Percentiles rank a stretch among this genome's conserved stretches.
phyloP scores from a whole-genome alignment of 139 green algal genomes.

The Chara braunii region DNA sequence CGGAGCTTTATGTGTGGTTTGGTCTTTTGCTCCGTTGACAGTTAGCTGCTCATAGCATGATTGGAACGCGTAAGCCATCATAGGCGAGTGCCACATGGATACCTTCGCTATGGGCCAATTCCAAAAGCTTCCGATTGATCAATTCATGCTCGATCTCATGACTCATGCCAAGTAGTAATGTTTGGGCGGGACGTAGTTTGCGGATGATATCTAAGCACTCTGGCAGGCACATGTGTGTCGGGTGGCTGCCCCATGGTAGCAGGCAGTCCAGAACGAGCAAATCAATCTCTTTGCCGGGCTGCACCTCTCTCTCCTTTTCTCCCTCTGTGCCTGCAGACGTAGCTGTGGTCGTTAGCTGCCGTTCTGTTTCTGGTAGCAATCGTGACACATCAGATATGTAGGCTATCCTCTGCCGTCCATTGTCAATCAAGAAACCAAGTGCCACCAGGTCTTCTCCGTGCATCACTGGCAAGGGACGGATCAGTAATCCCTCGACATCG shows the following conservation, averaged over 20 bases:
- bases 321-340: conserved; percentile 5
- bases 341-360: background rate
- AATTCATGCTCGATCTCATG: conserved; percentile 31
- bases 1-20: too few species aligned
- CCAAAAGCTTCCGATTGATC: conserved; percentile 10
- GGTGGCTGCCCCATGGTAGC: conserved; percentile 16
- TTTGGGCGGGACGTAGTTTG: conserved; percentile 5
- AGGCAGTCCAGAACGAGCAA: conserved; percentile 25
- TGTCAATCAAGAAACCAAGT: conserved; percentile 33
- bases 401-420: conserved; percentile 3
- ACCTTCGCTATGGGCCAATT: conserved; percentile 5
- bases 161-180: conserved; percentile 27
- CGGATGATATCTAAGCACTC: conserved; percentile 29
- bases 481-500: conserved; percentile 4
- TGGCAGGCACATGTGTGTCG: background rate
- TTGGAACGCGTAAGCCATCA: conserved; percentile 24
- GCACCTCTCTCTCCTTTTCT: too few species aligned
- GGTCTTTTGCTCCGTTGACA: too few species aligned
- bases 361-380: conserved; percentile 14
- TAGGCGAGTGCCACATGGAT: conserved; percentile 23
- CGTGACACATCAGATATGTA: conserved; percentile 41
- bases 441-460: conserved; percentile 34
- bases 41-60: conserved; percentile 25
- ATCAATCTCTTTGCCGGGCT: too few species aligned
- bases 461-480: conserved; percentile 31